Evolutionary conservation across 495 filamentous ascomycete species (phyloP).

Genomic region (Penicillium fimorum): DNA sequence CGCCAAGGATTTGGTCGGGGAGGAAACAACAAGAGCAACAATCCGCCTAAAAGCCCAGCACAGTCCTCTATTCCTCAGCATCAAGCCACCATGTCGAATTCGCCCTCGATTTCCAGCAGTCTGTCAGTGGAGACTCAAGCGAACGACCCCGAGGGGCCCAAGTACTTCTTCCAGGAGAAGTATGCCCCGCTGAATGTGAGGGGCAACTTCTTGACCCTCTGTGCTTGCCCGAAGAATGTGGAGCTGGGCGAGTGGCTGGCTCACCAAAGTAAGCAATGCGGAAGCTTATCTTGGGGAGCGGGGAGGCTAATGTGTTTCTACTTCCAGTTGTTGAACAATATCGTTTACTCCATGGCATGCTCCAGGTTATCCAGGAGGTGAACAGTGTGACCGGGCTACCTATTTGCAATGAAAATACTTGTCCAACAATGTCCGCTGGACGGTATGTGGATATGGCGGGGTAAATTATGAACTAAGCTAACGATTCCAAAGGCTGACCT

Average conservation of each 20-base stretch:
- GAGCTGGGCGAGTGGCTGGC: constrained; percentile 92
- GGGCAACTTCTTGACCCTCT: constrained; percentile 94
- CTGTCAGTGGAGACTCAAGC: constrained; percentile 50
- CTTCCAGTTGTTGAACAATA: constrained; percentile 82
- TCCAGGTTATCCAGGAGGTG: constrained; percentile 75
- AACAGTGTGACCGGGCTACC: constrained; percentile 66
- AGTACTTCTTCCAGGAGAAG: constrained; percentile 75
- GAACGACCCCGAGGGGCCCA: constrained; percentile 55
- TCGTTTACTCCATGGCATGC: constrained; percentile 78
- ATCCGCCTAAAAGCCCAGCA: constrained; percentile 47
- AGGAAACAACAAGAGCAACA: constrained; percentile 52
- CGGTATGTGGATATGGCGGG: constrained; percentile 57
- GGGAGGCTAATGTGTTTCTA: constrained; percentile 21
- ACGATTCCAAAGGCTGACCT: constrained; percentile 64
- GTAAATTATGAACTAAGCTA: constrained; percentile 13
- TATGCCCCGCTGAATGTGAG: constrained; percentile 86
- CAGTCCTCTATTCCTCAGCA: constrained; percentile 46
- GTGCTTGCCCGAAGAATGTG: constrained; percentile 81
- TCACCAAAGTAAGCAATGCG: constrained; percentile 70
- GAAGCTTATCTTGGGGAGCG: not conserved
- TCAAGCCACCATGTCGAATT: constrained; percentile 53
- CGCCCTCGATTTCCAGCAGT: constrained; percentile 54
- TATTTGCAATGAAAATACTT: constrained; percentile 78
- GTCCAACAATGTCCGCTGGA: constrained; percentile 89
- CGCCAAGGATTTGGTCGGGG: constrained; percentile 53